Conservation (phyloP, 2,329 filamentous ascomycete genomes). For the Sarocladium oryzae region DNA sequence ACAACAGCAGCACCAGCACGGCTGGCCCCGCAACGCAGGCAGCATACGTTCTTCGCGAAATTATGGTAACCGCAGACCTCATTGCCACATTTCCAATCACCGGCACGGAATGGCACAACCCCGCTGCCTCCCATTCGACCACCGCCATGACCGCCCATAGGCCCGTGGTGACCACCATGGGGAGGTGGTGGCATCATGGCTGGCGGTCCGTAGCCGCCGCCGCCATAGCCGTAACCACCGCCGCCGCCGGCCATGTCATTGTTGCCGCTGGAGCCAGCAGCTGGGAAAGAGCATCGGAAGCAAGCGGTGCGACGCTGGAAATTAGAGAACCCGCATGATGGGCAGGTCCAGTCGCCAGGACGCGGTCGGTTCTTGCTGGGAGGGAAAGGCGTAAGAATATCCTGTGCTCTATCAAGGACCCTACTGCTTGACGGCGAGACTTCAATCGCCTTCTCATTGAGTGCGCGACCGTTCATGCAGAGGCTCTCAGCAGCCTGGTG, state of each 20-base stretch:
- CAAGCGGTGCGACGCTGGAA: constrained; percentile 97
- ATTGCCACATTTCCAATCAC: constrained; percentile 98
- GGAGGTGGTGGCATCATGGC: constrained; percentile 74
- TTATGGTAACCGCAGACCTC: constrained; percentile 98
- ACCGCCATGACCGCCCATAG: constrained; percentile 43
- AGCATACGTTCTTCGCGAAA: constrained; percentile 98
- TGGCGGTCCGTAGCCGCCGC: constrained; percentile 59
- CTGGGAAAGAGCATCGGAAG: constrained; percentile 99
- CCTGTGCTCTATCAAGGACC: constrained; percentile 88
- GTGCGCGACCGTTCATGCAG: constrained; percentile 96
- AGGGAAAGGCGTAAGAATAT: constrained; percentile 94
- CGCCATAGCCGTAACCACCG: constrained; percentile 58
- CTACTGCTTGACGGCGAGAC: constrained; percentile 96
- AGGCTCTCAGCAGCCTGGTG: constrained; percentile 89
- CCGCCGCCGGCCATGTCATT: constrained; percentile 51
- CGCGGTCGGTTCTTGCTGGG: constrained; percentile 97
- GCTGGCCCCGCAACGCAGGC: constrained; percentile 90
- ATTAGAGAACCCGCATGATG: constrained; percentile 97
- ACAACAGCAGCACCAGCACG: constrained; percentile 91
- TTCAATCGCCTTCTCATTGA: constrained; percentile 98
- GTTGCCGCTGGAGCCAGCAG: constrained; percentile 70
- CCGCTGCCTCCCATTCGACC: constrained; percentile 75
- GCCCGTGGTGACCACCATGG: constrained; percentile 60
- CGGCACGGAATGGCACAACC: constrained; percentile 92
- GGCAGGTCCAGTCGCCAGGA: constrained; percentile 98